Percentiles rank a stretch among this genome's conserved stretches.
Evolutionary conservation across 2,329 filamentous ascomycete species (phyloP).

Genomic region (Pseudonectria foliicola): DNA sequence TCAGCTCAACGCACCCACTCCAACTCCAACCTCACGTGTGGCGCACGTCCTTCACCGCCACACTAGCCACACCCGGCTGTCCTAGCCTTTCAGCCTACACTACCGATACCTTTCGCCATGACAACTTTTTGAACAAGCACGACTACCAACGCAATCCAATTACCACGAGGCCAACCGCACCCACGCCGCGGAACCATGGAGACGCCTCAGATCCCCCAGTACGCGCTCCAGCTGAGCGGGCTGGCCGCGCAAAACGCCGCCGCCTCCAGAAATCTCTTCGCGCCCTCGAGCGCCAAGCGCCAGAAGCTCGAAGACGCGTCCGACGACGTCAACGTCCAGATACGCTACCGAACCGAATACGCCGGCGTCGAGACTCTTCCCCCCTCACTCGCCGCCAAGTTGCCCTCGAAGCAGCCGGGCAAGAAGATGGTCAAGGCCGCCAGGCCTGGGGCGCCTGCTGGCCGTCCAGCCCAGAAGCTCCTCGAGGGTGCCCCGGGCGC

Average conservation of each 20-base stretch:
- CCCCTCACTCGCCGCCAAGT: slow-evolving; percentile 69
- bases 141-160: slow-evolving; percentile 3
- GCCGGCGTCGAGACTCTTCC: slow-evolving; percentile 70
- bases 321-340: slow-evolving; percentile 28
- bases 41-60: background rate
- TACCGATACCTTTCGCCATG: slow-evolving; percentile 3
- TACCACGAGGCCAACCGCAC: slow-evolving; percentile 1
- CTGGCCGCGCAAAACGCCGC: slow-evolving; percentile 30
- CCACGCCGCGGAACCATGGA: slow-evolving; percentile 24
- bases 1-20: too few species aligned
- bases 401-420: slow-evolving; percentile 43
- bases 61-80: background rate
- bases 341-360: slow-evolving; percentile 66
- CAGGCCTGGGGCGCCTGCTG: slow-evolving; percentile 44
- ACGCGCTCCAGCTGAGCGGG: slow-evolving; percentile 27
- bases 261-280: slow-evolving; percentile 26
- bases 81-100: too few species aligned
- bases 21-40: too few species aligned
- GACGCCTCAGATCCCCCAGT: slow-evolving; percentile 24
- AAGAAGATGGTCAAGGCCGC: slow-evolving; percentile 18
- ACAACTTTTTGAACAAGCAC: slow-evolving; percentile 17
- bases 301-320: slow-evolving; percentile 30
- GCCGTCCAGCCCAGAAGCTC: slow-evolving; percentile 28
- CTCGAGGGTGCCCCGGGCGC: slow-evolving; percentile 30
- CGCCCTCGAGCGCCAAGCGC: slow-evolving; percentile 27